These are phyloP conservation scores for Emericellopsis terricola DNA, from an alignment of 495 filamentous ascomycete species.

Conservation along the genomic window DNA sequence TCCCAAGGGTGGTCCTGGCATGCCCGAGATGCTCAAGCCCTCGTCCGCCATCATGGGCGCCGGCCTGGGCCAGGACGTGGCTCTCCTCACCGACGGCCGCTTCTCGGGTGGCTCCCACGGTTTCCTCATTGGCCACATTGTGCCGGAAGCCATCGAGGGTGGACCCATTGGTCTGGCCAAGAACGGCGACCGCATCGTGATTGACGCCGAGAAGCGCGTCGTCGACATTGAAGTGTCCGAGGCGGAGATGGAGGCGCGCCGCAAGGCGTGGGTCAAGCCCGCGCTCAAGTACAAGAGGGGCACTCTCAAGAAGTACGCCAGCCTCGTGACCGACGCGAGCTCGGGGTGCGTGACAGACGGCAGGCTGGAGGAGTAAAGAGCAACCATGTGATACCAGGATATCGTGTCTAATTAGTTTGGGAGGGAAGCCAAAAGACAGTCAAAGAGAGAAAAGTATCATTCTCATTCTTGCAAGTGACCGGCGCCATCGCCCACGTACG, in stretches of 20 bases:
- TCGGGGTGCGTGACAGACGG: conserved; percentile 66
- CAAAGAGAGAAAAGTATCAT: no score
- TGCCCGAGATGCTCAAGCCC: conserved; percentile 83
- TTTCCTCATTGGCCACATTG: conserved; percentile 63
- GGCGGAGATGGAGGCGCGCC: conserved; percentile 45
- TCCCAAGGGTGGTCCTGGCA: conserved; percentile 62
- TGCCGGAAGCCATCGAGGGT: conserved; percentile 51
- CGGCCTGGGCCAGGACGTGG: conserved; percentile 66
- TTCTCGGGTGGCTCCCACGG: conserved; percentile 66
- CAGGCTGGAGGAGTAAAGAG: not conserved
- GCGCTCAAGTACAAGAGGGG: conserved; percentile 49
- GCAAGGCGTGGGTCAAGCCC: conserved; percentile 48
- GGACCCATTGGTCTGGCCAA: conserved; percentile 50
- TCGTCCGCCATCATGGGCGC: conserved; percentile 72
- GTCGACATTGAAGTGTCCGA: conserved; percentile 41
- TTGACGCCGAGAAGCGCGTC: conserved; percentile 49
- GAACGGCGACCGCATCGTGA: conserved; percentile 51
- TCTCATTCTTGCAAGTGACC: no score
- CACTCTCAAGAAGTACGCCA: conserved; percentile 61
- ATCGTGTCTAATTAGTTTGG: no score
- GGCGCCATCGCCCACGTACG: no score
- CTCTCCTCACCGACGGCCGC: conserved; percentile 60
- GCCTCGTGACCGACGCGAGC: conserved; percentile 53
- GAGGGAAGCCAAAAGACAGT: no score
- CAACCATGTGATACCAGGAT: no score